Evolutionary conservation across 768 basidiomycete genomes (phyloP).

Genomic region (Grammothele lineata): DNA sequence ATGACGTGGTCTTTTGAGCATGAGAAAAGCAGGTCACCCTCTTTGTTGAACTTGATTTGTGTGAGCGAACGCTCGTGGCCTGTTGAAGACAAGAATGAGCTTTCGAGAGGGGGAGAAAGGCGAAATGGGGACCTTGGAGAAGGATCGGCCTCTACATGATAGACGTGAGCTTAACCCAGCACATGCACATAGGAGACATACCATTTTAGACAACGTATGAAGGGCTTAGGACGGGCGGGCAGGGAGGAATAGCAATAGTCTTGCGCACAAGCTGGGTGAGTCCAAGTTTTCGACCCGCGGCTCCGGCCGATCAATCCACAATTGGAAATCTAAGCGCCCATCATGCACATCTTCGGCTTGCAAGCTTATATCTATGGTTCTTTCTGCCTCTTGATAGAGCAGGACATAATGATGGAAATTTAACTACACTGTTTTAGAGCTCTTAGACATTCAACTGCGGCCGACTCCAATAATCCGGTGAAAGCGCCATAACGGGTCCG

Average conservation of each 20-base stretch:
- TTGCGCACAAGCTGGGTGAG: constrained; percentile 6
- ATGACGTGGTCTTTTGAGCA: constrained; percentile 94
- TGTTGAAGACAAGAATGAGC: constrained; percentile 26
- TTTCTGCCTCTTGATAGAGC: too few species aligned
- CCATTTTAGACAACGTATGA: constrained; percentile 19
- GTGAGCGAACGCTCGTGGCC: constrained; percentile 97
- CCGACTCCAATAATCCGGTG: too few species aligned
- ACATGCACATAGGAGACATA: constrained; percentile 12
- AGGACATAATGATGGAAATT: too few species aligned
- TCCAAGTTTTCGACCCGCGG: constrained; percentile 16
- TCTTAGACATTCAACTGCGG: too few species aligned
- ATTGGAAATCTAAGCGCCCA: too few species aligned
- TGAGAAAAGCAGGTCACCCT: constrained; percentile 94
- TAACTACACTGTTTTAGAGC: too few species aligned
- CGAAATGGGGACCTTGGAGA: constrained; percentile 25
- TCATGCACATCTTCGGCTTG: too few species aligned
- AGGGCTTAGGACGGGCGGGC: neutral
- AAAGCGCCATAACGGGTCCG: too few species aligned
- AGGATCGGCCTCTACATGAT: constrained; percentile 31
- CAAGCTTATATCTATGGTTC: neutral
- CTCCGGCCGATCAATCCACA: constrained; percentile 3
- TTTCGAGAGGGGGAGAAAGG: neutral
- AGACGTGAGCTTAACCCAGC: too few species aligned
- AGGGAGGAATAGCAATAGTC: constrained; percentile 5
- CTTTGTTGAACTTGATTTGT: constrained; percentile 95